phyloP scores from a whole-genome alignment of 495 filamentous ascomycete genomes.

The Neurospora sp. region DNA sequence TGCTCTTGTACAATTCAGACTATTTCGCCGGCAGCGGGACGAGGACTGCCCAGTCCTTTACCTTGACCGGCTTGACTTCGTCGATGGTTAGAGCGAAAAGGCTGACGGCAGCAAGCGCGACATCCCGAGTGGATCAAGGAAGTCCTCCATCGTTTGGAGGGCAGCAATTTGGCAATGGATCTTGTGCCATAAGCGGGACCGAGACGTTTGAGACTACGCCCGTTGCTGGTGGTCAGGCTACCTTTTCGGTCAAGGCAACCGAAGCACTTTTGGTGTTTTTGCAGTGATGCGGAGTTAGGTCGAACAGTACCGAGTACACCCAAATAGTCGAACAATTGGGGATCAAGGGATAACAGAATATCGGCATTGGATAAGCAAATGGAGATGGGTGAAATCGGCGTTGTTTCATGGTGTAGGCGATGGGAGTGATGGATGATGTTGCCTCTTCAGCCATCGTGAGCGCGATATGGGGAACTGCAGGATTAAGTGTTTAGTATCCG shows the following conservation, averaged over 20 bases:
- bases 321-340: neutral
- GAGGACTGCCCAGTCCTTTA: slow-evolving; percentile 35
- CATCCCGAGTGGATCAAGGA: slow-evolving; percentile 39
- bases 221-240: slow-evolving; percentile 34
- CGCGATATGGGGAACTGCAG: neutral
- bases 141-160: slow-evolving; percentile 39
- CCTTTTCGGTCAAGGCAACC: slow-evolving; percentile 38
- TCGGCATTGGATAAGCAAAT: neutral
- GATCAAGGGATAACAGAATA: neutral
- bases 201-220: slow-evolving; percentile 31
- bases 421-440: neutral
- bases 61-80: slow-evolving; percentile 31
- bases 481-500: neutral
- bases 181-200: slow-evolving; percentile 36
- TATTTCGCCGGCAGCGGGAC: slow-evolving; percentile 40
- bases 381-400: neutral
- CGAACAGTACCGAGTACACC: too few relatives aligned
- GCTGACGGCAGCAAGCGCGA: slow-evolving; percentile 41
- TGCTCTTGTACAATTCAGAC: slow-evolving; percentile 48
- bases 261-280: slow-evolving; percentile 49
- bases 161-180: slow-evolving; percentile 42
- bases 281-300: slow-evolving; percentile 4
- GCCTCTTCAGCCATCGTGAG: neutral
- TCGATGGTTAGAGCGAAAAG: slow-evolving; percentile 38
- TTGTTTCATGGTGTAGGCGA: neutral